Conservation (phyloP, 2,329 filamentous ascomycete genomes). For the Pseudogymnoascus sp. region DNA sequence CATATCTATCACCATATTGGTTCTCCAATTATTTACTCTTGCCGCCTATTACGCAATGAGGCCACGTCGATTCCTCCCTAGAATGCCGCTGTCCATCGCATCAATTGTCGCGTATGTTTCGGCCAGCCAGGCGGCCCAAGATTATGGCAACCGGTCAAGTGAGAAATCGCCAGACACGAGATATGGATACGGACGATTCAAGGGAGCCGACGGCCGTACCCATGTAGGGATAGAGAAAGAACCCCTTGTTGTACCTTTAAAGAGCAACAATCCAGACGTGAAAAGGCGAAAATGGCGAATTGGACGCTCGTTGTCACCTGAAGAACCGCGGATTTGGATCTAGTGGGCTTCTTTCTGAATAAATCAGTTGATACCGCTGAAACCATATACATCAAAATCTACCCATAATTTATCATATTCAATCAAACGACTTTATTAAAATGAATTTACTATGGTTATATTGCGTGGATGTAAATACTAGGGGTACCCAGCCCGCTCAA, state of each 20-base stretch:
- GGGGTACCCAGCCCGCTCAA: neutral
- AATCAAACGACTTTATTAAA: neutral
- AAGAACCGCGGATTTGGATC: slow-evolving; percentile 19
- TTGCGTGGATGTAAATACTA: neutral
- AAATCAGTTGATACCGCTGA: neutral
- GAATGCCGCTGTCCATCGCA: slow-evolving; percentile 45
- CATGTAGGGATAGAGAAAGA: slow-evolving; percentile 47
- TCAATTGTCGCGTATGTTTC: slow-evolving; percentile 42
- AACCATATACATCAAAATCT: neutral
- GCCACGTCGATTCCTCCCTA: slow-evolving; percentile 38
- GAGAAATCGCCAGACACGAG: slow-evolving; percentile 14
- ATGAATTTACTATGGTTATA: neutral
- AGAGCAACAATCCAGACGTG: slow-evolving; percentile 18
- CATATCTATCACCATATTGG: slow-evolving; percentile 38
- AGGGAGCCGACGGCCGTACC: slow-evolving; percentile 39
- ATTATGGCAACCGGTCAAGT: slow-evolving; percentile 15
- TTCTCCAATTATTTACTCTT: slow-evolving; percentile 37
- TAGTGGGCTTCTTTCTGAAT: neutral
- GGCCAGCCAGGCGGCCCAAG: slow-evolving; percentile 37
- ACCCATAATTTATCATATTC: neutral
- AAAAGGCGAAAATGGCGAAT: slow-evolving; percentile 12
- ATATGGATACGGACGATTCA: slow-evolving; percentile 44
- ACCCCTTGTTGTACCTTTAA: slow-evolving; percentile 34
- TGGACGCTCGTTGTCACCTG: neutral
- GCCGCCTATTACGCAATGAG: slow-evolving; percentile 36